These are phyloP conservation scores for Asparagopsis taxiformis DNA, from an alignment of 31 red algal species.

Conservation along the genomic window DNA sequence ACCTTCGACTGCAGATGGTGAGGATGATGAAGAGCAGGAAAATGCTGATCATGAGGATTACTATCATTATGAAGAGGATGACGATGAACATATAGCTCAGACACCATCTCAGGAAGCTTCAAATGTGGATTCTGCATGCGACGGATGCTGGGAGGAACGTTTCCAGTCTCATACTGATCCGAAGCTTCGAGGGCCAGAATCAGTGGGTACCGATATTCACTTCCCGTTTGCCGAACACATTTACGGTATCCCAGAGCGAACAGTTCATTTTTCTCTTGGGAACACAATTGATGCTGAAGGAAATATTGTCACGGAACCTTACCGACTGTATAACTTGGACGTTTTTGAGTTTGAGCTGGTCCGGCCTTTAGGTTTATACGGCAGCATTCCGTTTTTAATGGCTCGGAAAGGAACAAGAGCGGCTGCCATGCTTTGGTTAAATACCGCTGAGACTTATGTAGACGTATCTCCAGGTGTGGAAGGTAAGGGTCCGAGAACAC, in stretches of 20 bases:
- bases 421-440: conserved; percentile 77
- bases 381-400: conserved; percentile 76
- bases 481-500: conserved; percentile 41
- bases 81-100: neutral
- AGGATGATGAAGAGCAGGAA: neutral
- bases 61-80: neutral
- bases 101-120: neutral
- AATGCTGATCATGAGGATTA: conserved; percentile 3
- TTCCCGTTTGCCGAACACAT: conserved; percentile 81
- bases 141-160: conserved; percentile 62
- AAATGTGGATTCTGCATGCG: conserved; percentile 6
- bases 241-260: conserved; percentile 84
- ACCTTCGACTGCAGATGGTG: neutral
- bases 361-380: conserved; percentile 91
- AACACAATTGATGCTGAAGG: conserved; percentile 53
- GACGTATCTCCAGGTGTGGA: conserved; percentile 33
- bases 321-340: conserved; percentile 96
- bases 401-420: conserved; percentile 35
- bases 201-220: conserved; percentile 74
- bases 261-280: conserved; percentile 55
- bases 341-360: conserved; percentile 97
- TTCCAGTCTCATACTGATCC: conserved; percentile 71
- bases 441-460: conserved; percentile 89
- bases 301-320: conserved; percentile 55
- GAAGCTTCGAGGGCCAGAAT: conserved; percentile 78